These are phyloP conservation scores for Alloascoidea africana DNA, from an alignment of 805 yeast species.

Conservation along the genomic window DNA sequence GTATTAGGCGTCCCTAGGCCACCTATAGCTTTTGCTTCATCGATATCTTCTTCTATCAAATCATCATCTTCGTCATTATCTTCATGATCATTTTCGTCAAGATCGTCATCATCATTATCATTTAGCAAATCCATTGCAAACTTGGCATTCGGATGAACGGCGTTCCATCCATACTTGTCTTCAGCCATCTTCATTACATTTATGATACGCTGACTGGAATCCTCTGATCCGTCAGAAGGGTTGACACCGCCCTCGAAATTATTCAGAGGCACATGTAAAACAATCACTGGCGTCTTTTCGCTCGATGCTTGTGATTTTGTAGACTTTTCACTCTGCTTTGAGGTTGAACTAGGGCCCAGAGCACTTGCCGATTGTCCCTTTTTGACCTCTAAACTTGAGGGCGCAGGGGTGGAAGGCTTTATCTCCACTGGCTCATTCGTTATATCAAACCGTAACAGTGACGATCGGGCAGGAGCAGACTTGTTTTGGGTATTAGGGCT, in stretches of 20 bases:
- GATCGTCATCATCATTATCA: constrained; percentile 32
- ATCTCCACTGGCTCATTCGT: too few relatives aligned
- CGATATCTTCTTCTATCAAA: constrained; percentile 16
- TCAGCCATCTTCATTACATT: constrained; percentile 50
- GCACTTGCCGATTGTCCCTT: not conserved
- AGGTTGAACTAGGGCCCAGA: too few relatives aligned
- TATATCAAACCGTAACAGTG: not conserved
- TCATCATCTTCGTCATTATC: constrained; percentile 19
- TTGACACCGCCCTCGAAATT: too few relatives aligned
- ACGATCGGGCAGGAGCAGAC: not conserved
- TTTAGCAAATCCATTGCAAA: constrained; percentile 33
- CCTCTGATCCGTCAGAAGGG: not conserved
- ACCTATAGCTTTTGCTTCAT: too few relatives aligned
- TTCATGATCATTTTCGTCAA: constrained; percentile 22
- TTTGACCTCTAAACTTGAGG: not conserved
- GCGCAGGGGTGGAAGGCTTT: not conserved
- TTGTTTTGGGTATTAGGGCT: not conserved
- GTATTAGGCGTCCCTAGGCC: too few relatives aligned
- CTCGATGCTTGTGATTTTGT: not conserved
- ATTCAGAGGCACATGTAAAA: not conserved
- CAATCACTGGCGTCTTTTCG: not conserved
- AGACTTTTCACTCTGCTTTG: not conserved
- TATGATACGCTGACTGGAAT: constrained; percentile 10
- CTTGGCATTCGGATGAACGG: constrained; percentile 44
- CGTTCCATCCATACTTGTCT: constrained; percentile 56